A percentile compares a stretch with the other conserved stretches of the same genome.
phyloP scores from a whole-genome alignment of 225 moss, liverwort and hornwort genomes.

The Pseudisothecium myosuroides region DNA sequence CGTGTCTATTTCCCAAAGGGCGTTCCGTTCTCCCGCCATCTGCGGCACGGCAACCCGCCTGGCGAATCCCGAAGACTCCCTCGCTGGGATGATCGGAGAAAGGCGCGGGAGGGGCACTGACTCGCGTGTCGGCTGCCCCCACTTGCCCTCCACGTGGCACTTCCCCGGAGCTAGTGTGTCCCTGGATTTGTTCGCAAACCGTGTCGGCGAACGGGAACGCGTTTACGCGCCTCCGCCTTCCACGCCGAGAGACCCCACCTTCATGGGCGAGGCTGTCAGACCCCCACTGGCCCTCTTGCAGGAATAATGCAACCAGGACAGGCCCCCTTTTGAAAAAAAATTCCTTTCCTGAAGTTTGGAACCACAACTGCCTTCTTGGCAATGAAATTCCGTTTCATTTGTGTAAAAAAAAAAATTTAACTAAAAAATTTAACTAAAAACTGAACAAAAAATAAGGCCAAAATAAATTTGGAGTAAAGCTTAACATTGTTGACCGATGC shows the following conservation, averaged over 20 bases:
- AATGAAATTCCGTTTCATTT: too few species aligned
- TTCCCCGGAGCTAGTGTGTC: neutral
- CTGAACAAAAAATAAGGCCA: too few species aligned
- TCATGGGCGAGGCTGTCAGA: neutral
- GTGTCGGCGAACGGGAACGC: neutral
- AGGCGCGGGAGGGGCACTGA: neutral
- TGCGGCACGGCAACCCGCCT: neutral
- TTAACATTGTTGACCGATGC: too few species aligned
- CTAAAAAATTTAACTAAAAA: too few species aligned
- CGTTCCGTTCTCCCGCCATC: neutral
- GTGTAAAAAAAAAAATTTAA: too few species aligned
- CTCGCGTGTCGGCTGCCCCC: neutral
- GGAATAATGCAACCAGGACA: neutral
- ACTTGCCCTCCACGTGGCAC: neutral
- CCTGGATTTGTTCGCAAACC: neutral
- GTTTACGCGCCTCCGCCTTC: neutral
- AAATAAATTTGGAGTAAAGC: too few species aligned
- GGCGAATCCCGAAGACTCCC: neutral
- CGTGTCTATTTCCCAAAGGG: neutral
- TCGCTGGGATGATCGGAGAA: neutral
- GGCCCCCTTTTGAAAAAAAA: too few species aligned
- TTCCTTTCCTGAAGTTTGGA: neutral
- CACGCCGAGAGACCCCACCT: neutral
- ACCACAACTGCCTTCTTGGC: too few species aligned
- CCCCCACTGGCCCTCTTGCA: neutral